Evolutionary conservation across 148 eudicot genomes (phyloP), one percentile per base, ranked within the genome.

Genomic region (Dysphania ambrosioides): DNA sequence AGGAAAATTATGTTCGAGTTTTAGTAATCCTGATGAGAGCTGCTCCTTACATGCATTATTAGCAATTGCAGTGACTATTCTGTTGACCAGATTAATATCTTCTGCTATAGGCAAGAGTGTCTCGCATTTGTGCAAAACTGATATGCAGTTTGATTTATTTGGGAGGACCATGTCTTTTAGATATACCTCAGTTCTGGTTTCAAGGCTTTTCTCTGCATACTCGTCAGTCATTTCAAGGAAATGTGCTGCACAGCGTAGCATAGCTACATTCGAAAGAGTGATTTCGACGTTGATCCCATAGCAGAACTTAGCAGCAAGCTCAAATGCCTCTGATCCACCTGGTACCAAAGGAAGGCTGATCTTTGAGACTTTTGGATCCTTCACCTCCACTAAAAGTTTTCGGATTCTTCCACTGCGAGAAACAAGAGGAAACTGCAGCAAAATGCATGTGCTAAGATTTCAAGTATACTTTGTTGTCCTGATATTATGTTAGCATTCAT

Each of bases 201-300:
- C 94, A 34, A 95, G 86, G 78, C 93, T 95, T 75, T 92, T 95
- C 8, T 92, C 94, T 13, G 94, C 82, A 57, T 83, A 86, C 23
- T 95, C 99, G 68, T 95, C 97, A 0, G 91, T 95, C 99, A 95
- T 92, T 79, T 95, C 99, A 1, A 95, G 90, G 80, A 85, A 92
- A 82, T 92, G 92, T 18, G 99, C 85, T 8, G 82, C 85, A 60
- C 97, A 95, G 16, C 88, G 83, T 29, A 95, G 89, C 89, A 77
- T 85, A 31, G 97, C 99, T 29, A 90, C 91, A 44, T 95, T 95
- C 23, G 91, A 85, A 55, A 83, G 75, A 16, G 87, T 83, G 70
- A 92, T 87, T 72, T 95, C 99, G 0, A 88, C 60, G 75, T 87
- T 89, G 70, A 92, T 80, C n/a, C 99, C 97, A 51, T 92, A 95